Conservation (phyloP, 2,329 filamentous ascomycete genomes). For the Fusarium tjaetaba region DNA sequence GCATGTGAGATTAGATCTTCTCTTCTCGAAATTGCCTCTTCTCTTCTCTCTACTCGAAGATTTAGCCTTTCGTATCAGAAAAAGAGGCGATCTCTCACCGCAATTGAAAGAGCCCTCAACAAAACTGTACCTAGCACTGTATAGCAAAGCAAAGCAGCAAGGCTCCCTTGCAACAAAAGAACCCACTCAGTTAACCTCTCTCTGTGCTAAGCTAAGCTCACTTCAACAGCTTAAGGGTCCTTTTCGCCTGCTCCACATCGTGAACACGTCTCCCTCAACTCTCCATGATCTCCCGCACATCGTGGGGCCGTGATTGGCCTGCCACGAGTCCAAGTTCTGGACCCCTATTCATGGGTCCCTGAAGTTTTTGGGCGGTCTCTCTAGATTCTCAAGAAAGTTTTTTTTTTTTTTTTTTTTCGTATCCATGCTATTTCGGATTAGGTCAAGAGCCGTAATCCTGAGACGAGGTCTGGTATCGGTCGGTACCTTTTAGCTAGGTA, state of each 20-base stretch:
- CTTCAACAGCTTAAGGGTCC: conserved; percentile 9
- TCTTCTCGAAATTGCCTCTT: neutral
- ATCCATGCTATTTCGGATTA: conserved; percentile 35
- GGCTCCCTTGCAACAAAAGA: conserved; percentile 10
- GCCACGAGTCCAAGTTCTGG: conserved; percentile 25
- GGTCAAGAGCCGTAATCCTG: conserved; percentile 30
- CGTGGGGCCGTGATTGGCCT: conserved; percentile 36
- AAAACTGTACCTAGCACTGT: neutral
- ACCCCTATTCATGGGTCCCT: conserved; percentile 38
- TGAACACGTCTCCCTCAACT: conserved; percentile 24
- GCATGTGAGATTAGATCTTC: conserved; percentile 8
- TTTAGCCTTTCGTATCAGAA: neutral
- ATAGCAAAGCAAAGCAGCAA: conserved; percentile 2
- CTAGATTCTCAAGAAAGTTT: neutral
- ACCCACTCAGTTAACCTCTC: conserved; percentile 16
- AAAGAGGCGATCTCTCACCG: conserved; percentile 7
- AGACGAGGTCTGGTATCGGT: conserved; percentile 7
- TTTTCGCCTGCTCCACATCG: conserved; percentile 7
- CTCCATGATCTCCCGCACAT: conserved; percentile 41
- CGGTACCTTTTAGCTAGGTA: neutral
- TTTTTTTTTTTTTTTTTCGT: conserved; percentile 6
- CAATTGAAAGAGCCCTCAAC: conserved; percentile 8
- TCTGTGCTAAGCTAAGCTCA: conserved; percentile 28
- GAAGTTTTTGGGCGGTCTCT: neutral
- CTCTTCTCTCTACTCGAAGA: neutral